Conservation (phyloP, 2,329 filamentous ascomycete genomes). For the Fusarium pininemorale region DNA sequence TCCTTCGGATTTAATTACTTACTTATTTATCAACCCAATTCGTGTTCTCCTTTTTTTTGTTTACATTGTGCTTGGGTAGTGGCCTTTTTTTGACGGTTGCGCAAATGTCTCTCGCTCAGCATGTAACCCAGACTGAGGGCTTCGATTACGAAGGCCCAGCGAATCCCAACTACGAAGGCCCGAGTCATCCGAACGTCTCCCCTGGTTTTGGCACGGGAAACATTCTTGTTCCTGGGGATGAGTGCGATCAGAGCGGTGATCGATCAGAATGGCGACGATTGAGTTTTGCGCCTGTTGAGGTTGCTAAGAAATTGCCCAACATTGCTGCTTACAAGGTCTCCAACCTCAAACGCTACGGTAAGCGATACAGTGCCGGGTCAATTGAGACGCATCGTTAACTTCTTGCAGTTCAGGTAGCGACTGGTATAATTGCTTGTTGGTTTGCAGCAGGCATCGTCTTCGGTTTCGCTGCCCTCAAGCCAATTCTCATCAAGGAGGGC, state of each 20-base stretch:
- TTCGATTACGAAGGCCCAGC: constrained; percentile 50
- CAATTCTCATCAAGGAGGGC: constrained; percentile 77
- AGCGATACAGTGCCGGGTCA: not conserved
- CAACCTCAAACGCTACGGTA: constrained; percentile 40
- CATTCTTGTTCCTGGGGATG: not conserved
- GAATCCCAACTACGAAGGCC: constrained; percentile 27
- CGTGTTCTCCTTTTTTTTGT: too few relatives aligned
- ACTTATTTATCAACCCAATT: not conserved
- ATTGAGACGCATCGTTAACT: not conserved
- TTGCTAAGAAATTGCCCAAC: constrained; percentile 40
- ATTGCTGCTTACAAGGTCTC: constrained; percentile 46
- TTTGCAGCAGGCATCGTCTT: constrained; percentile 82
- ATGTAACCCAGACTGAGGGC: constrained; percentile 53
- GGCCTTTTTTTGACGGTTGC: not conserved
- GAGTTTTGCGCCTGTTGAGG: constrained; percentile 41
- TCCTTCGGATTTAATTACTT: not conserved
- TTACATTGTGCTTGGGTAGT: not conserved
- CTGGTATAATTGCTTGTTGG: constrained; percentile 77
- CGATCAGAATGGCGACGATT: constrained; percentile 41
- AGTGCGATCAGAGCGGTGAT: constrained; percentile 11
- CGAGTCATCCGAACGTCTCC: not conserved
- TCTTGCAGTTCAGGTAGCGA: constrained; percentile 70
- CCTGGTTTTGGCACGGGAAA: not conserved
- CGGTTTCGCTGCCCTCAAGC: constrained; percentile 84
- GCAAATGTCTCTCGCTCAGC: constrained; percentile 55